Base-by-base conservation (phyloP, 1,139 yeast genomes). In the Yamadazyma blattariae region DNA sequence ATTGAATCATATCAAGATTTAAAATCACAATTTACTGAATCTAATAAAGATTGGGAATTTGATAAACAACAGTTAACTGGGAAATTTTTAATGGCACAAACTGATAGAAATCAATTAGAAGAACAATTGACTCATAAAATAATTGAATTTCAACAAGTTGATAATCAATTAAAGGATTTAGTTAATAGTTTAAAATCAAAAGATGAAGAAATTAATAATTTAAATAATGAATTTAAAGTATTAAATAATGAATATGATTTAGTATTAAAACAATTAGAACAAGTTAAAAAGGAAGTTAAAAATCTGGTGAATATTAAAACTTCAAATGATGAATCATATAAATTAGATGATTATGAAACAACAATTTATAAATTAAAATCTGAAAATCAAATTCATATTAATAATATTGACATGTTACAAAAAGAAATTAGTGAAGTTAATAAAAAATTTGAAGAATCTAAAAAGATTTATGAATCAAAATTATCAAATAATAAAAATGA, bases 401-500 rank as follows among this genome's bases (percentile, higher is more conserved):
- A 56, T 18, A 46, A 47, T 26, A 58, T 57, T 33, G 22, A 35
- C 2, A 43, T 45, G 25, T 37, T 58, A 8, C 29, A 38, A 1
- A 35, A 42, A 12, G 57, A 57, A 34, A 27, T 59, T 4, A 36
- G 29, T 5, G 44, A 45, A 15, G 27, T 46, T 1, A 49, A 51
- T 14, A 44, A 45, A 3, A 38, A 40, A n/a, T 40, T 50, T 13
- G 58, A 58, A 1, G 19, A 38, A 0, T 40, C 48, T 19, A 40
- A 45, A 2, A 54, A 47, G 32, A 44, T 40, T 12, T 50, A 51
- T 32, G 66, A 62, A 28, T 42, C 47, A n/a, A 56, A 56, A 34
- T 36, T 62, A 9, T 40, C 50, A 2, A 37, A 50, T 1, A 50
- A 57, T 13, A 66, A 58, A 39, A 42, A 52, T 17, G 67, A 64